Base-by-base conservation (phyloP, 192 early-diverging fungal genomes). In the Cetraspora pellucida region DNA sequence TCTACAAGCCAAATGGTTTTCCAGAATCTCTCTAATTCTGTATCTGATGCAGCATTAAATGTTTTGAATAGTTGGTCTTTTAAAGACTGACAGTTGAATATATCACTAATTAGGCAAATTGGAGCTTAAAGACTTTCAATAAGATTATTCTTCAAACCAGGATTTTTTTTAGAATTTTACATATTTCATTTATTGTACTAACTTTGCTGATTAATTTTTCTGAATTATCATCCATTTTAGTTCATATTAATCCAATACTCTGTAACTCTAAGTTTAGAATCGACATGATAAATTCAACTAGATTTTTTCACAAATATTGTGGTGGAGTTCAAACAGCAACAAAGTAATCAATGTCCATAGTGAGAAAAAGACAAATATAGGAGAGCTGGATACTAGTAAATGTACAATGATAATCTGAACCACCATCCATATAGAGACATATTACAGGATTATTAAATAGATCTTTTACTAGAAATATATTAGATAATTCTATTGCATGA, bases 1-100 rank as follows among this genome's bases (percentile, higher is more conserved):
- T 59, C 57, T 10, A 59, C 57, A 59, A 59, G 9, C 23, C 23
- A 59, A 59, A 59, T 59, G 5, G 23, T 25, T 23, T 59, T 4
- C 16, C 3, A 25, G 23, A 59, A 59, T 10, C 0, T 59, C 23
- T 25, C 57, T 59, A 59, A n/a, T 59, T 59, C 57, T 59, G 10
- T 59, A 4, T 59, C 57, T 23, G 57, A 25, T 59, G 57, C 57
- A n/a, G 57, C 57, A 59, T 19, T 25, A 59, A 59, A 59, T 59
- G 57, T 59, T 59, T 59, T n/a, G n/a, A 59, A 59, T 25, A 6
- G 23, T 25, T 59, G 0, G n/a, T 59, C 57, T 59, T 59, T 59
- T n/a, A 59, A n/a, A 23, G 57, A 59, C 23, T 59, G 57, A n/a
- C 23, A 3, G 23, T 25, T 59, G 57, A 59, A 59, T 25, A 59